Conservation (phyloP, 2,329 filamentous ascomycete genomes). For the Diplodia corticola region DNA sequence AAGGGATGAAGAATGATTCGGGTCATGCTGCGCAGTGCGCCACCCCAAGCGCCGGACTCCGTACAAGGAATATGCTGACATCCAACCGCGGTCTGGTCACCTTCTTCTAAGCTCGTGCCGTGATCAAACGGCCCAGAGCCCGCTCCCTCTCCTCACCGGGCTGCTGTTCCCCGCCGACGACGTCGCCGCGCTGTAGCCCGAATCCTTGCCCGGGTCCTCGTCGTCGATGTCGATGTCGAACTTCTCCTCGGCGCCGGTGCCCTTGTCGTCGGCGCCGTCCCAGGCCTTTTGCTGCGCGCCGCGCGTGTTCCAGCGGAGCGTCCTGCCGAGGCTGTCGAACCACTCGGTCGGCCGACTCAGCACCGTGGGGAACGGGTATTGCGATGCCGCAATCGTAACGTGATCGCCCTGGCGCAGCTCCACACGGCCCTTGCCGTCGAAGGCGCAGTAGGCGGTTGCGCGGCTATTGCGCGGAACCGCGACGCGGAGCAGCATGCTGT, state of each 20-base stretch:
- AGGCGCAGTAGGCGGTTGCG: conserved; percentile 93
- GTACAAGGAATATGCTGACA: conserved; percentile 16
- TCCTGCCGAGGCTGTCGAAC: conserved; percentile 93
- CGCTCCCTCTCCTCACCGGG: conserved; percentile 14
- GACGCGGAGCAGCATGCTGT: conserved; percentile 89
- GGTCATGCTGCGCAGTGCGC: neutral
- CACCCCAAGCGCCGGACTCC: conserved; percentile 10
- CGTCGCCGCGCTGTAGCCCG: conserved; percentile 42
- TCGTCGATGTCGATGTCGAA: conserved; percentile 96
- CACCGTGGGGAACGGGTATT: conserved; percentile 96
- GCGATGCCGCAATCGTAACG: conserved; percentile 92
- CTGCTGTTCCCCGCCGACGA: conserved; percentile 31
- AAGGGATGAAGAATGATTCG: neutral
- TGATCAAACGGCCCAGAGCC: conserved; percentile 13
- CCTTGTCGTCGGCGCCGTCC: conserved; percentile 50
- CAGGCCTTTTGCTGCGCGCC: conserved; percentile 90
- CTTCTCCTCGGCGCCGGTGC: conserved; percentile 51
- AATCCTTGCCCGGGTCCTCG: conserved; percentile 47
- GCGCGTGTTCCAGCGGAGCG: conserved; percentile 90
- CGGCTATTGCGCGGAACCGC: conserved; percentile 81
- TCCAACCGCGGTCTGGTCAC: neutral
- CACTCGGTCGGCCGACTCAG: conserved; percentile 87
- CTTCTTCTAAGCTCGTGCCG: neutral
- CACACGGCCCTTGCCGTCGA: conserved; percentile 94
- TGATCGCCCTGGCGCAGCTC: conserved; percentile 92